These are phyloP conservation scores for Plasmodium coatneyi DNA, from an alignment of 169 alveolate species.

Conservation along the genomic window DNA sequence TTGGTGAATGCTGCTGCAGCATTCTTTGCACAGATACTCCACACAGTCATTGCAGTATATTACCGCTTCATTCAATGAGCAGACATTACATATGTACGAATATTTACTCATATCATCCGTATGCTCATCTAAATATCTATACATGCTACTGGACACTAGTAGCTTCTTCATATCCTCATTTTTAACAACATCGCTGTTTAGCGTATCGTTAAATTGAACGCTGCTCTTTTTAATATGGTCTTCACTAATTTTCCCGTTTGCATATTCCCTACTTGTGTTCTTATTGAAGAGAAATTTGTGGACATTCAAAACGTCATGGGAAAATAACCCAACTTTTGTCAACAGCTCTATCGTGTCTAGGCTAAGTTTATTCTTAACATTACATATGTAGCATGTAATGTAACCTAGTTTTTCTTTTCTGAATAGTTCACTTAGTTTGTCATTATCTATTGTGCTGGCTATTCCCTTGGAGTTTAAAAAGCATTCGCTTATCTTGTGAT, in stretches of 20 bases:
- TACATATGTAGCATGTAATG: constrained; percentile 39
- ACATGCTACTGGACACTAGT: constrained; percentile 13
- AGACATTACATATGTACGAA: constrained; percentile 69
- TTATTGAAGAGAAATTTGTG: constrained; percentile 28
- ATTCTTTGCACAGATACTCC: constrained; percentile 59
- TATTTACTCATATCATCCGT: constrained; percentile 36
- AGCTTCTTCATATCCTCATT: constrained; percentile 41
- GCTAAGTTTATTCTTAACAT: constrained; percentile 54
- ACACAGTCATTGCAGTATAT: constrained; percentile 72
- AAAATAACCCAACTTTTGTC: constrained; percentile 62
- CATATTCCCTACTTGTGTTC: background rate
- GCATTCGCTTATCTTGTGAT: constrained; percentile 40
- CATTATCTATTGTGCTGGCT: constrained; percentile 6
- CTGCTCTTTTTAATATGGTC: background rate
- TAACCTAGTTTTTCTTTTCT: constrained; percentile 55
- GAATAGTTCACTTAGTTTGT: constrained; percentile 9
- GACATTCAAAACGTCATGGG: constrained; percentile 41
- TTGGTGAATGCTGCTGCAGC: constrained; percentile 49
- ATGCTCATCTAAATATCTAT: constrained; percentile 39
- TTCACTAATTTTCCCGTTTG: background rate
- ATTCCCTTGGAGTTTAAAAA: constrained; percentile 17
- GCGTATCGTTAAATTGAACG: constrained; percentile 7
- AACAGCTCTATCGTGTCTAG: constrained; percentile 47
- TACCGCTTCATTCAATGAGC: constrained; percentile 62
- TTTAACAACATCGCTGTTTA: constrained; percentile 11